Evolutionary conservation across 768 basidiomycete genomes (phyloP), one percentile per base, ranked within the genome.

Genomic region (Lyophyllum shimeji): DNA sequence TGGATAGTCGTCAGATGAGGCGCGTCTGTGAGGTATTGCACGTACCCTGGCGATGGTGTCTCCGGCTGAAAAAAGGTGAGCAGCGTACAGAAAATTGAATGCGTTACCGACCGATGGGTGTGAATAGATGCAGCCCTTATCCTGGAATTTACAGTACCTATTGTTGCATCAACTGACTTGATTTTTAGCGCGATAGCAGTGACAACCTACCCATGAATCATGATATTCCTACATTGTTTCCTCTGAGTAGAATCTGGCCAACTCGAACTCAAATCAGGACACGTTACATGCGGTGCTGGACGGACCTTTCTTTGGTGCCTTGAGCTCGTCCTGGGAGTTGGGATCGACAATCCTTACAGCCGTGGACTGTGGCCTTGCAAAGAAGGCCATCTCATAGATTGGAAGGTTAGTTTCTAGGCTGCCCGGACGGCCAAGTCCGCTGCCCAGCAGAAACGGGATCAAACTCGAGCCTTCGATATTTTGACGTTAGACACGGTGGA

Each of bases 121-220:
- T 63, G 84, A 84, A 69, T 89, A 95, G 48, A 81, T 76, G 72
- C 93, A 95, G 56, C 90, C 90, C 74, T 90, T 90, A 65, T 90
- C 89, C 72, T 94, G 84, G 62, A 80, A 93, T 74, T 89, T 88
- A 76, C 93, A 95, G 55, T 79, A 86, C 40, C 93, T 94, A 55
- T 15, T 17, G 21, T 52, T 23, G 20, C 25, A 39, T 24, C 15
- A 39, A 42, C 52, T 12, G 48, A 21, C 17, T 44, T 15, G n/a
- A 31, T 18, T 20, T 21, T 15, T 15, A 40, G 18, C 12, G 39
- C 13, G 17, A 27, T 50, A 34, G 12, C 27, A 27, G 18, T 13
- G 13, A 40, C 25, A 34, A 60, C 70, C 60, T 73, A 95, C 93
- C 95, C 94, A 67, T 95, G 90, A 60, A 96, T 95, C 69, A 90